Evolutionary conservation across 306 rosid species (phyloP), one percentile per base, ranked within the genome.

Genomic region (Vicia sativa): DNA sequence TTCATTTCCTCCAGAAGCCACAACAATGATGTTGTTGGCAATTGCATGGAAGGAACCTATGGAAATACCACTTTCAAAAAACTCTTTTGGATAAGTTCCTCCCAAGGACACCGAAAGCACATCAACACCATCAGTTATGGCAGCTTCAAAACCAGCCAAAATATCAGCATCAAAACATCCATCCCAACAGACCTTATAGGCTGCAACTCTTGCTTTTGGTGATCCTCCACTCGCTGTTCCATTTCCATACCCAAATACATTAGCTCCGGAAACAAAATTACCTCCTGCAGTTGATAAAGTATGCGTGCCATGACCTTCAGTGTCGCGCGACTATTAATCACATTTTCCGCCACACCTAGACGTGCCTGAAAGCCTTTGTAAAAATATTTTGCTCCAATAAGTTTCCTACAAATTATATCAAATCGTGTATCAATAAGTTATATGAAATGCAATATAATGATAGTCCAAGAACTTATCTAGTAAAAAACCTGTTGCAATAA

Each of bases 321-420:
- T 3, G 26, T 15, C 64, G n/a, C 64, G 64, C 14, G 64, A 58
- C 64, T 58, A 3, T 58, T 9, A 4, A 31, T 7, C 34, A 8
- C 23, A 57, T n/a, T 57, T 6, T 4, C 9, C 0, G 16, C 11
- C 8, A n/a, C 14, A 57, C 13, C 63, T 4, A 2, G 1, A 0
- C 1, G 3, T 53, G 59, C 59, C 12, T 10, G 14, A 11, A 0
- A 9, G 4, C 64, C 64, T 58, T 58, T 58, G 25, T 34, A 8
- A 58, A 58, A 58, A 15, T 58, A 58, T 31, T 42, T 58, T 58
- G 64, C 64, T 14, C 64, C 64, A 4, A 58, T 58, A 8, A 58
- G 64, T 25, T 58, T 58, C 11, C 62, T 31, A 31, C 37, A 6
- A 31, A 31, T 31, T 31, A 6, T 31, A 31, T 6, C 37, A 31